Evolutionary conservation across 495 filamentous ascomycete species (phyloP).

Genomic region (Umbilicaria muhlenbergii): DNA sequence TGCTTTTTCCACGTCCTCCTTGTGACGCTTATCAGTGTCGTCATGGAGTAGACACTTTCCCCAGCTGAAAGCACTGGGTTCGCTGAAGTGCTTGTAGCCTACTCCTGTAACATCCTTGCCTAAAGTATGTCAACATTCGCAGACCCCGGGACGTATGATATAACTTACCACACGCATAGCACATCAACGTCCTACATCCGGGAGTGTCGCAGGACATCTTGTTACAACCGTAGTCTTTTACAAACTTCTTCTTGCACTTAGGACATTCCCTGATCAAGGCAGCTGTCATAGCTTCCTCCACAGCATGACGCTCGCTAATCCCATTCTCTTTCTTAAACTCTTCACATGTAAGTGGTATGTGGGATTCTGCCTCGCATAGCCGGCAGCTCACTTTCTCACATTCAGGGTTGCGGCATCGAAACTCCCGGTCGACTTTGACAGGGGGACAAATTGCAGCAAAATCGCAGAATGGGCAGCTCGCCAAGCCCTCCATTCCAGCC

Average conservation of each 20-base stretch:
- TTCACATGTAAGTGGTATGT: constrained; percentile 60
- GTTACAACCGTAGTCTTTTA: constrained; percentile 74
- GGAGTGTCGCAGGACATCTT: constrained; percentile 52
- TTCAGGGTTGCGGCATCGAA: constrained; percentile 49
- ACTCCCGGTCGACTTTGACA: constrained; percentile 55
- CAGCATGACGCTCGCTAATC: constrained; percentile 39
- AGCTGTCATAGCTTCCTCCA: constrained; percentile 74
- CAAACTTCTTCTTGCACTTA: constrained; percentile 43
- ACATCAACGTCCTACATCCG: constrained; percentile 38
- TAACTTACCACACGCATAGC: constrained; percentile 53
- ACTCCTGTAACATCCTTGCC: constrained; percentile 10
- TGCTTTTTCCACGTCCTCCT: constrained; percentile 50
- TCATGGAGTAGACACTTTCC: constrained; percentile 55
- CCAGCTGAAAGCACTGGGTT: constrained; percentile 32
- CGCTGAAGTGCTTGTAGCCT: constrained; percentile 16
- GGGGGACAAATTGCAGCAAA: constrained; percentile 60
- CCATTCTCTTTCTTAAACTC: constrained; percentile 47
- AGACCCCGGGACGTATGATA: constrained; percentile 13
- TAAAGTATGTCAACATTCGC: too few relatives aligned
- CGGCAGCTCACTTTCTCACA: constrained; percentile 56
- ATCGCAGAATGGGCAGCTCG: constrained; percentile 67
- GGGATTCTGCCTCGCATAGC: constrained; percentile 52
- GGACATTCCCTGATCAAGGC: constrained; percentile 51
- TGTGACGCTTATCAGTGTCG: constrained; percentile 40
- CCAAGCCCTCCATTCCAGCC: constrained; percentile 50